A percentile compares a stretch with the other conserved stretches of the same genome.
phyloP scores from a whole-genome alignment of 345 rosid genomes.

The Erodium maritimum region DNA sequence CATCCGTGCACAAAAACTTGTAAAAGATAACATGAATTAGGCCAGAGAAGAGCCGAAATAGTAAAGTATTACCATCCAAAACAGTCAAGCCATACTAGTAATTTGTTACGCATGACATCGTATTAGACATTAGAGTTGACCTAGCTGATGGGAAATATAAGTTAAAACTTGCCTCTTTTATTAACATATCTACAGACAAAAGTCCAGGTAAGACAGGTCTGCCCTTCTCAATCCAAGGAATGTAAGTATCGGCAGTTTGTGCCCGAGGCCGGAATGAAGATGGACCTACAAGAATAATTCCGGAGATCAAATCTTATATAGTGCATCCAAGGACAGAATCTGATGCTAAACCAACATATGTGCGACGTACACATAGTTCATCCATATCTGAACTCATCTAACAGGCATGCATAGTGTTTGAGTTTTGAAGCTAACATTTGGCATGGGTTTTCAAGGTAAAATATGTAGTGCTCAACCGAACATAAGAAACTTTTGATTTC shows the following conservation, averaged over 20 bases:
- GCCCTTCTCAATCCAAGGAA: constrained; percentile 73
- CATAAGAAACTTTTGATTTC: background rate
- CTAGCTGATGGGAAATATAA: constrained; percentile 8
- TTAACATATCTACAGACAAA: constrained; percentile 84
- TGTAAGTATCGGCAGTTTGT: constrained; percentile 46
- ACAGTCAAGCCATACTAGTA: background rate
- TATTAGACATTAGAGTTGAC: background rate
- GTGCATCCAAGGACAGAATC: background rate
- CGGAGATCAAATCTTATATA: constrained; percentile 7
- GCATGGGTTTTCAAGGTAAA: background rate
- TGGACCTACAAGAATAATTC: constrained; percentile 51
- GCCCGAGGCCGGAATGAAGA: constrained; percentile 96
- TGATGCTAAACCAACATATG: background rate
- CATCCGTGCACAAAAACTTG: too few species aligned
- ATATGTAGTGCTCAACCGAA: too few species aligned
- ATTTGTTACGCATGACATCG: background rate
- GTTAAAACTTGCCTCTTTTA: constrained; percentile 66
- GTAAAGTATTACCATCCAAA: too few species aligned
- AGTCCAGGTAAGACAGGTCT: constrained; percentile 97
- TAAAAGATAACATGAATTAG: too few species aligned
- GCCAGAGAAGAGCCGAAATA: background rate
- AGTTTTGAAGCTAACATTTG: background rate
- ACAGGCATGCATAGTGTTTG: background rate
- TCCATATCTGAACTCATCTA: background rate
- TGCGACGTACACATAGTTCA: background rate